phyloP scores from a whole-genome alignment of 2,329 filamentous ascomycete genomes.

The Fonsecaea monophora region DNA sequence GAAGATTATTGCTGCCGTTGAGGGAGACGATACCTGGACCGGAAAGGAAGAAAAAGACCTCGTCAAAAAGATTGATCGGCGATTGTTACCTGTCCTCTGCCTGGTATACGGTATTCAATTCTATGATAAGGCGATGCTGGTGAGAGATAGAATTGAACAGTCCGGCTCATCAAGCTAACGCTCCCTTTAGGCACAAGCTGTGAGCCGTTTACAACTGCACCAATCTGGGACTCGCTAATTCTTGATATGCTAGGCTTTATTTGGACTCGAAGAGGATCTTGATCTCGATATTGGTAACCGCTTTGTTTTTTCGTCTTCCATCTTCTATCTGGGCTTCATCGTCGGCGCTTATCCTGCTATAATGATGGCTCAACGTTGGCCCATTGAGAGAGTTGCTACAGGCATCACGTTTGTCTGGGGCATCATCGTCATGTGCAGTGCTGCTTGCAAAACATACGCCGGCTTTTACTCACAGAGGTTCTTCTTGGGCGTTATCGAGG shows the following conservation, averaged over 20 bases:
- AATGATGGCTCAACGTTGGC: conserved; percentile 71
- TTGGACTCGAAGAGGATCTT: conserved; percentile 51
- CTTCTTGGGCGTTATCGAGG: conserved; percentile 67
- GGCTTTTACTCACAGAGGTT: conserved; percentile 72
- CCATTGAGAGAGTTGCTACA: conserved; percentile 67
- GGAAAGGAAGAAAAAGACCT: conserved; percentile 52
- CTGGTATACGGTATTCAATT: conserved; percentile 59
- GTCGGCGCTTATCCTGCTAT: conserved; percentile 76
- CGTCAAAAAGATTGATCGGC: conserved; percentile 47
- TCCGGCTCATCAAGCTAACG: neutral
- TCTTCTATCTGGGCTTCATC: conserved; percentile 77
- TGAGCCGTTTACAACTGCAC: conserved; percentile 36
- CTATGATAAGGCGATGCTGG: conserved; percentile 64
- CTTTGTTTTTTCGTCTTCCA: conserved; percentile 44
- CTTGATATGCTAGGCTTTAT: conserved; percentile 45
- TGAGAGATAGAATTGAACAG: neutral
- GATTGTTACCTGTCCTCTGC: conserved; percentile 59
- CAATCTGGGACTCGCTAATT: neutral
- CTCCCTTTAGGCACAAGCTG: conserved; percentile 53
- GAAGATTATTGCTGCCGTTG: conserved; percentile 51
- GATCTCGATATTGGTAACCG: conserved; percentile 50
- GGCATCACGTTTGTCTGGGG: conserved; percentile 70
- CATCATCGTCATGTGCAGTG: conserved; percentile 70
- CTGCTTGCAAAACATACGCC: conserved; percentile 66
- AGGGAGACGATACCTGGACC: conserved; percentile 53